Percentiles rank a stretch among this genome's conserved stretches.
Evolutionary conservation across 495 filamentous ascomycete genomes (phyloP).

Genomic region (Pyrenula aspistea): DNA sequence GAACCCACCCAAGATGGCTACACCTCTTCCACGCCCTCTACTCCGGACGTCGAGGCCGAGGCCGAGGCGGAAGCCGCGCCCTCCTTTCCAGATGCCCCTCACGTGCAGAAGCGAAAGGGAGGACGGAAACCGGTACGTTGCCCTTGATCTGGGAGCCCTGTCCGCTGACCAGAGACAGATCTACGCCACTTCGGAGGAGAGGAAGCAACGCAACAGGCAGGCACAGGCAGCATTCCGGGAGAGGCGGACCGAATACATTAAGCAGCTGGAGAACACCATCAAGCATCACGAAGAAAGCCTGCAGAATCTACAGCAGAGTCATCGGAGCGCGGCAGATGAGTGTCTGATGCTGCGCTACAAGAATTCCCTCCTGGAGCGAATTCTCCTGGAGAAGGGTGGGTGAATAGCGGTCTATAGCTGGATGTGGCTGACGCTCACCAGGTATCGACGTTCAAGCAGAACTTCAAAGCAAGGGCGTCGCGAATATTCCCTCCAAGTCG

Average conservation of each 20-base stretch:
- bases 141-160: conserved; percentile 5
- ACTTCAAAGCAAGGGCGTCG: conserved; percentile 75
- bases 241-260: conserved; percentile 96
- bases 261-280: conserved; percentile 94
- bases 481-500: conserved; percentile 34
- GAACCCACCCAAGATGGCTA: conserved; percentile 29
- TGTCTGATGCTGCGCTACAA: conserved; percentile 98
- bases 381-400: conserved; percentile 87
- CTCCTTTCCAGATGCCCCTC: conserved; percentile 36
- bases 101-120: conserved; percentile 84
- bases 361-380: conserved; percentile 90
- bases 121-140: conserved; percentile 86
- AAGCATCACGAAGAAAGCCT: conserved; percentile 93
- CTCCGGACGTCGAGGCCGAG: conserved; percentile 47
- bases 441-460: conserved; percentile 97
- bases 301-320: conserved; percentile 82
- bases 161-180: conserved; percentile 41
- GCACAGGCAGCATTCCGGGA: conserved; percentile 96
- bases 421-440: conserved; percentile 18
- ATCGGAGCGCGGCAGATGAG: conserved; percentile 90
- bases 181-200: conserved; percentile 95
- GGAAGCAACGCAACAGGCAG: conserved; percentile 95
- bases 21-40: conserved; percentile 35
- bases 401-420: background rate
- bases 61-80: conserved; percentile 19